A percentile compares a stretch with the other conserved stretches of the same genome.
Evolutionary conservation across 2,329 filamentous ascomycete genomes (phyloP).

Genomic region (Dothidotthia symphoricarpi): DNA sequence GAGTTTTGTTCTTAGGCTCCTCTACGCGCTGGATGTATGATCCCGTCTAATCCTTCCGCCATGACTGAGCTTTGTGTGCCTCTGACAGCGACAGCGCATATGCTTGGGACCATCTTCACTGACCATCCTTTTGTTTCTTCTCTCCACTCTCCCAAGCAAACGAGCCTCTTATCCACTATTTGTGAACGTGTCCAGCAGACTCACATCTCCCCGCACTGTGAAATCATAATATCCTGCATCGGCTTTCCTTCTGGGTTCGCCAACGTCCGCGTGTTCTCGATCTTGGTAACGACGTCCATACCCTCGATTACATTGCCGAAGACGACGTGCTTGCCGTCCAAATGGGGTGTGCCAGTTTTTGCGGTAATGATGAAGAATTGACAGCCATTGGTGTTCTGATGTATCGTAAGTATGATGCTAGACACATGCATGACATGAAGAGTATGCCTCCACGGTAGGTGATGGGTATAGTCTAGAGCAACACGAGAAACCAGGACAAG

Average conservation of each 20-base stretch:
- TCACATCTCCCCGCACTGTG: conserved; percentile 92
- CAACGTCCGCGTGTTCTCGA: conserved; percentile 78
- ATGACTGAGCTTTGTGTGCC: too few species aligned
- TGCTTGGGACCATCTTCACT: too few species aligned
- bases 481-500: too few species aligned
- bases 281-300: conserved; percentile 86
- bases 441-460: too few species aligned
- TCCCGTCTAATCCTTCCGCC: too few species aligned
- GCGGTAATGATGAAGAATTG: conserved; percentile 98
- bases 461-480: too few species aligned
- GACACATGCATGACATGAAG: not conserved
- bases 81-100: too few species aligned
- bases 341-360: conserved; percentile 67
- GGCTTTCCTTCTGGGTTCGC: conserved; percentile 70
- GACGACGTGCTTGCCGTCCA: conserved; percentile 92
- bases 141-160: too few species aligned
- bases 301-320: conserved; percentile 89
- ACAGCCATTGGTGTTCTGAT: conserved; percentile 87
- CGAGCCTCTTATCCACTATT: too few species aligned
- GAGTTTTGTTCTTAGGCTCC: too few species aligned
- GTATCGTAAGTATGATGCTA: not conserved
- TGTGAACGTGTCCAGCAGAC: not conserved
- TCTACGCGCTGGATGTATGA: too few species aligned
- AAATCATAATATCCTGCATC: conserved; percentile 77
- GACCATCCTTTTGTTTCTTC: too few species aligned